Base-by-base conservation (phyloP, 768 basidiomycete genomes). In the Pulveroboletus sp. region DNA sequence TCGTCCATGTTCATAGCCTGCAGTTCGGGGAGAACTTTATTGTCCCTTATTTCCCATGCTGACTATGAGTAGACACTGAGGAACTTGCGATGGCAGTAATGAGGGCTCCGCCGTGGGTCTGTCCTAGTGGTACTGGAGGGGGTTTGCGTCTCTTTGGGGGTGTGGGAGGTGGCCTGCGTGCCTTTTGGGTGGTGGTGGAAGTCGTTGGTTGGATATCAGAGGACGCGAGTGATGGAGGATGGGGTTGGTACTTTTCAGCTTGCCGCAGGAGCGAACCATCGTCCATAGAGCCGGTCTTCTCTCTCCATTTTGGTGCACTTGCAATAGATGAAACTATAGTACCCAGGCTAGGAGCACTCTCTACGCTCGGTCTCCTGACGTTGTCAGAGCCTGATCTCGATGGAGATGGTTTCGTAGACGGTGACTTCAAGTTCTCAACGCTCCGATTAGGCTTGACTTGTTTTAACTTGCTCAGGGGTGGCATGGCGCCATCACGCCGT, bases 111-210 rank as follows among this genome's bases (percentile, higher is more conserved):
- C 76, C 60, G 47, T 76, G 73, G 0, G 75, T 76, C 43, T 64
- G 71, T 28, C 71, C 73, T 2, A 76, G 68, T 9, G 88, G 85
- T 39, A 84, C 73, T 14, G 86, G 83, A 31, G 88, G 87, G 1
- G 87, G 81, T 57, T 85, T 86, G 60, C 87, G 70, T 39, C 86
- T 74, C 60, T 81, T 81, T 3, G 76, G 76, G 17, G 85, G 84
- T 9, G 82, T 77, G n/a, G 87, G 82, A 0, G 86, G 83, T 3
- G 86, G 77, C 48, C 81, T 68, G 47, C 77, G 73, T 44, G 45
- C 41, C 49, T 64, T 65, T 27, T 52, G 61, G n/a, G 61, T 63
- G 32, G 55, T 56, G 30, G 50, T 47, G 40, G 61, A 54, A 10
- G 51, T 46, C 46, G 51, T 47, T 36, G 59, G 32, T 39, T 52